Percentiles rank a stretch among this genome's conserved stretches.
phyloP scores from a whole-genome alignment of 1,284 basidiomycete species.

The Veloboletus limbatus region DNA sequence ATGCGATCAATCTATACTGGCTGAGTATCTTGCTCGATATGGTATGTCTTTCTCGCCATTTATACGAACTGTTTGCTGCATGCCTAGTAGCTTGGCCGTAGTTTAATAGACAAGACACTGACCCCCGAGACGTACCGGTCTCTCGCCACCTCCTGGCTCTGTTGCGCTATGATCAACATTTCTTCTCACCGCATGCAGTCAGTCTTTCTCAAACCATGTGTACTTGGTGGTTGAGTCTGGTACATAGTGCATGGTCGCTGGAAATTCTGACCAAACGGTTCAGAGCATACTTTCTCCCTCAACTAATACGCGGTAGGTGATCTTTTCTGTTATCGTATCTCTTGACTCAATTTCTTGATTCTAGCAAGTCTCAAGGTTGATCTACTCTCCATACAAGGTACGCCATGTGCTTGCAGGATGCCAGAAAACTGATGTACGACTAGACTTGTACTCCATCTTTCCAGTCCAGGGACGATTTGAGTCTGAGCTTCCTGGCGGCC shows the following conservation, averaged over 20 bases:
- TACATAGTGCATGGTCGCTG: slow-evolving; percentile 26
- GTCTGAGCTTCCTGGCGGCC: slow-evolving; percentile 36
- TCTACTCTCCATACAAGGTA: slow-evolving; percentile 23
- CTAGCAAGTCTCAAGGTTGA: slow-evolving; percentile 27
- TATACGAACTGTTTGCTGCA: not conserved
- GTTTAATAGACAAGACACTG: not conserved
- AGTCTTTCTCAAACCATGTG: not conserved
- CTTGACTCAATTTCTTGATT: not conserved
- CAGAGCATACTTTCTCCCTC: slow-evolving; percentile 38
- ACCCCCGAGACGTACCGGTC: slow-evolving; percentile 2
- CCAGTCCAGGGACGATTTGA: slow-evolving; percentile 27
- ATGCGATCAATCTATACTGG: slow-evolving; percentile 29
- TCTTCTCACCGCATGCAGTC: slow-evolving; percentile 14
- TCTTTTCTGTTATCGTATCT: not conserved
- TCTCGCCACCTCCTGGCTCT: slow-evolving; percentile 21
- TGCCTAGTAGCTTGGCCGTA: slow-evolving; percentile 13
- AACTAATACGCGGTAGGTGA: slow-evolving; percentile 35
- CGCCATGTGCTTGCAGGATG: not conserved
- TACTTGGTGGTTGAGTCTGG: slow-evolving; percentile 19
- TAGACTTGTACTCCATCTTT: slow-evolving; percentile 21
- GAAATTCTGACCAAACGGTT: slow-evolving; percentile 26
- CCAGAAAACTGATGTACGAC: not conserved
- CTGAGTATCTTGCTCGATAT: slow-evolving; percentile 16
- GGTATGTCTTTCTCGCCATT: slow-evolving; percentile 12
- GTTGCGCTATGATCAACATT: slow-evolving; percentile 15